Conservation (phyloP, 441 rosid species). For the Arabidopsis hybrid region DNA sequence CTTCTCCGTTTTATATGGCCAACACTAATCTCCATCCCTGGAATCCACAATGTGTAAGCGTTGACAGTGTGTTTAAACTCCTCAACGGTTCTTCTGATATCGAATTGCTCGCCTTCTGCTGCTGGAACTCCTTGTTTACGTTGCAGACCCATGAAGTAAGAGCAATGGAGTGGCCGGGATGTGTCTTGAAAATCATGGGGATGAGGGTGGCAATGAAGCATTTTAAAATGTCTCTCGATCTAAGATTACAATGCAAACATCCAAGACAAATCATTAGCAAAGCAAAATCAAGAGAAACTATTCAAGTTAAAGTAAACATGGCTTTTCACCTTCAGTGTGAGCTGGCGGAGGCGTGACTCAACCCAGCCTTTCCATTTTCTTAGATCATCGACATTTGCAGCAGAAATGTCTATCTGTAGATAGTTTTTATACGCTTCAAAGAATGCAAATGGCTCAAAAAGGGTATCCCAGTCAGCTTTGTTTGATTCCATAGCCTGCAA, state of each 20-base stretch:
- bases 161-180: slow-evolving; percentile 73
- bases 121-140: slow-evolving; percentile 89
- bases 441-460: slow-evolving; percentile 88
- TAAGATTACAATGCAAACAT: slow-evolving; percentile 46
- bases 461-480: slow-evolving; percentile 88
- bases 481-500: slow-evolving; percentile 89
- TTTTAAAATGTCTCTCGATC: slow-evolving; percentile 85
- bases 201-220: slow-evolving; percentile 97
- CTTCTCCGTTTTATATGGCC: slow-evolving; percentile 72
- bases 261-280: slow-evolving; percentile 8
- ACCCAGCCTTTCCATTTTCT: slow-evolving; percentile 99
- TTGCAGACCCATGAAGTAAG: slow-evolving; percentile 96
- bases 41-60: slow-evolving; percentile 62
- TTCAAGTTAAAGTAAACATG: slow-evolving; percentile 5
- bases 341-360: slow-evolving; percentile 95
- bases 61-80: slow-evolving; percentile 84
- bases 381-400: slow-evolving; percentile 87
- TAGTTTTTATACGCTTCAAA: slow-evolving; percentile 95
- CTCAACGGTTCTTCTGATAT: slow-evolving; percentile 89
- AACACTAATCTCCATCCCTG: slow-evolving; percentile 87
- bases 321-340: slow-evolving; percentile 78
- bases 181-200: slow-evolving; percentile 83
- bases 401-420: slow-evolving; percentile 82
- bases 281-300: not conserved
- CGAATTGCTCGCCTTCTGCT: slow-evolving; percentile 79